Percentiles rank a stretch among this genome's conserved stretches.
Evolutionary conservation across 495 filamentous ascomycete species (phyloP).

Genomic region (Aspergillus sparsus): DNA sequence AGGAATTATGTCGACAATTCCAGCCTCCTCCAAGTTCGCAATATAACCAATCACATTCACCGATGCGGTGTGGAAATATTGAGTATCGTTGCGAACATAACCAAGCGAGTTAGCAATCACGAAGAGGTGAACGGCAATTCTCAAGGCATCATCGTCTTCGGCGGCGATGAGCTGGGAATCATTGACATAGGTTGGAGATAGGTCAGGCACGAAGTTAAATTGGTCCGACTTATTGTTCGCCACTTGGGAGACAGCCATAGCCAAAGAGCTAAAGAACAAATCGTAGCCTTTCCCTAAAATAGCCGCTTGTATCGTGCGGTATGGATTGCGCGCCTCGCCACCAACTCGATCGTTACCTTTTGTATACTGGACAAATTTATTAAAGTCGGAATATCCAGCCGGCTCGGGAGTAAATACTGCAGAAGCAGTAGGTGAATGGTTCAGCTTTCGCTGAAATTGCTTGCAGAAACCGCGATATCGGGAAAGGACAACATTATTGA

Average conservation of each 20-base stretch:
- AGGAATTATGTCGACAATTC: slow-evolving; percentile 74
- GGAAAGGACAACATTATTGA: slow-evolving; percentile 73
- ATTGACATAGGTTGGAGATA: slow-evolving; percentile 33
- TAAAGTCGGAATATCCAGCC: slow-evolving; percentile 41
- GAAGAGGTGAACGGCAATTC: slow-evolving; percentile 51
- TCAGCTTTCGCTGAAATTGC: slow-evolving; percentile 47
- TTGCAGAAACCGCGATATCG: slow-evolving; percentile 50
- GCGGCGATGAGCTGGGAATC: slow-evolving; percentile 42
- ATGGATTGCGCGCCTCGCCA: slow-evolving; percentile 45
- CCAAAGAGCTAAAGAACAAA: slow-evolving; percentile 39
- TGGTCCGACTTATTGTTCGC: slow-evolving; percentile 24
- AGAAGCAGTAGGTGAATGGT: slow-evolving; percentile 35
- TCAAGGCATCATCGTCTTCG: slow-evolving; percentile 43
- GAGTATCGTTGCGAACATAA: slow-evolving; percentile 38
- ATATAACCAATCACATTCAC: slow-evolving; percentile 72
- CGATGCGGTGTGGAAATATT: slow-evolving; percentile 36
- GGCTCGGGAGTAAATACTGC: slow-evolving; percentile 42
- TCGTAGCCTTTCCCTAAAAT: slow-evolving; percentile 45
- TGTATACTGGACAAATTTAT: slow-evolving; percentile 42
- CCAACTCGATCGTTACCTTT: slow-evolving; percentile 39
- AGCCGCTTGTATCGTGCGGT: slow-evolving; percentile 51
- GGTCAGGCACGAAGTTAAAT: slow-evolving; percentile 35
- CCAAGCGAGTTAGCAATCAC: slow-evolving; percentile 43
- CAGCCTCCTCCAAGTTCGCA: slow-evolving; percentile 67
- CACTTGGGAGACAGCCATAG: slow-evolving; percentile 42